phyloP scores from a whole-genome alignment of 1,284 basidiomycete species.

The Veloboletus limbatus region DNA sequence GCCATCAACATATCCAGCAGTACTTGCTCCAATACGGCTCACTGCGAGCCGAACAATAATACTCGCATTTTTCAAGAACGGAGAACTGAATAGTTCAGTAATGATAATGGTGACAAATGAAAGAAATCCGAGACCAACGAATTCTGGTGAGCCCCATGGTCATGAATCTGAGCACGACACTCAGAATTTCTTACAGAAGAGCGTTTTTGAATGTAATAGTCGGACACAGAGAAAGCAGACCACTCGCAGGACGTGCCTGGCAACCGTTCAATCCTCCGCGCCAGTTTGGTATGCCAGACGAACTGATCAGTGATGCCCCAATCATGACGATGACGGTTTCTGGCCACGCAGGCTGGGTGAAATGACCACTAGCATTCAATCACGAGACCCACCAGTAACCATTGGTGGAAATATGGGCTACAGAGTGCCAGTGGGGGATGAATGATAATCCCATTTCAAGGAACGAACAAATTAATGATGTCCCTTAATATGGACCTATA shows the following conservation, averaged over 20 bases:
- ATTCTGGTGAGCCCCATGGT: conserved; percentile 83
- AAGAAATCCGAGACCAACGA: conserved; percentile 84
- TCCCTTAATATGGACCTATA: conserved; percentile 44
- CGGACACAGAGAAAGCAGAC: conserved; percentile 70
- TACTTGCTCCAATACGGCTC: conserved; percentile 77
- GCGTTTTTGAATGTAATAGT: conserved; percentile 61
- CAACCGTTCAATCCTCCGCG: conserved; percentile 79
- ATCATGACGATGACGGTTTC: conserved; percentile 76
- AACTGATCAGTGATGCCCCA: conserved; percentile 71
- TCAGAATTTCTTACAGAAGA: conserved; percentile 34
- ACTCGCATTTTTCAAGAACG: conserved; percentile 78
- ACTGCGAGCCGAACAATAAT: conserved; percentile 74
- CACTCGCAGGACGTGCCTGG: conserved; percentile 52
- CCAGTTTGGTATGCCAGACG: conserved; percentile 78
- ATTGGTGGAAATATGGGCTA: conserved; percentile 78
- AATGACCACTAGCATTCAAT: no score
- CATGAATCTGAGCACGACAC: conserved; percentile 34
- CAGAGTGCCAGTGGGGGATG: conserved; percentile 58
- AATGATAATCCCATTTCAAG: conserved; percentile 80
- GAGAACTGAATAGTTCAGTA: conserved; percentile 78
- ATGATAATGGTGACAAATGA: conserved; percentile 76
- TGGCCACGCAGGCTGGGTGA: no score
- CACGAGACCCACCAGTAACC: conserved; percentile 65
- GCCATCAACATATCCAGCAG: conserved; percentile 69
- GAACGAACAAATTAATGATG: conserved; percentile 76